Base-by-base conservation (phyloP, 2,329 filamentous ascomycete species). In the Tolypocladium paradoxum region DNA sequence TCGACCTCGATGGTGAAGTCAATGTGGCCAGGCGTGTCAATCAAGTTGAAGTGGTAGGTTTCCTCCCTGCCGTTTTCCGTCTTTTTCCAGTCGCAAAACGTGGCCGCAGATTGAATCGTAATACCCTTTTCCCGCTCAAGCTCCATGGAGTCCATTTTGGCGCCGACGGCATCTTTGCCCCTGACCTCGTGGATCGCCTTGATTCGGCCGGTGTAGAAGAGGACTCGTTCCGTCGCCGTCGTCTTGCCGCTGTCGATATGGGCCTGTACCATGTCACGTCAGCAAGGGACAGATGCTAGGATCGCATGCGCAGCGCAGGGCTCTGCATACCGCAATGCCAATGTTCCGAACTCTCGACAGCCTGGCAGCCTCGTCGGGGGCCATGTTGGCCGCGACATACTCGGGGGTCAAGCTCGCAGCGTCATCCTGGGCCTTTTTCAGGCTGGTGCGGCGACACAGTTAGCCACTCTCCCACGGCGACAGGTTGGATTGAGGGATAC, bases 61-160 rank as follows among this genome's bases (percentile, higher is more conserved):
- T 95, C 84, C 51, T 96, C 90, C 66, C 88, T 82, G 60, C 87
- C 88, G 58, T 92, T 74, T 63, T 89, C 85, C 70, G 82, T 85
- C 76, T 95, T 96, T 60, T 87, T 75, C 93, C 93, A 99, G 73
- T 99, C 91, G 71, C 90, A 95, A 70, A 96, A 99, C 1, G 93
- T 99, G 27, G 93, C 93, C 12, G 93, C 93, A 61, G 92, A 97
- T 71, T 99, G 92, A 65, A 99, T 99, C 54, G 93, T 99, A 69
- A 99, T 99, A 64, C 93, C 93, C 76, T 96, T 96, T 71, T 97
- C 93, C 71, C 93, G 82, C 74, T 99, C 93, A 61, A 99, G 78
- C 63, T 99, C 93, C 93, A 99, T 99, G 29, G 91, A 96, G 76
- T 99, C 93, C 93, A 99, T 99, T 77, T 99, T 99, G 56, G 93